These are phyloP conservation scores for Ophiostoma himal-ulmi DNA, from an alignment of 2,329 filamentous ascomycete species.

Conservation along the genomic window DNA sequence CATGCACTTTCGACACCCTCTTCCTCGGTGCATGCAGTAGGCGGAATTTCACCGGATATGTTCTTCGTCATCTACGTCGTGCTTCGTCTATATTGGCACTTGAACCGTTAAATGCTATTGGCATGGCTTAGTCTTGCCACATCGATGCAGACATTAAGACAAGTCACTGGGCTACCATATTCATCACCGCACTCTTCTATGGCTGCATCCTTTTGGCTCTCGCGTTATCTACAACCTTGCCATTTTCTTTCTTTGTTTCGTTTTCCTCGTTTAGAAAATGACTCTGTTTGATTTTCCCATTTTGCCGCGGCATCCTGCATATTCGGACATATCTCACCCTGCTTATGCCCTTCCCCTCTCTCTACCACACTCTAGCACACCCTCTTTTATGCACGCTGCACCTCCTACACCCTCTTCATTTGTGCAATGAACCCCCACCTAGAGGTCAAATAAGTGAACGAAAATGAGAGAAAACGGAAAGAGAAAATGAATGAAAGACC, in stretches of 20 bases:
- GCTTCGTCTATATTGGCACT: neutral
- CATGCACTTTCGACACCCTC: neutral
- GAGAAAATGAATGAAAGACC: neutral
- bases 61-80: neutral
- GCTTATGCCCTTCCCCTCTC: neutral
- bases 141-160: neutral
- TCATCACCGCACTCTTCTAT: too few relatives aligned
- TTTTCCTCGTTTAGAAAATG: too few relatives aligned
- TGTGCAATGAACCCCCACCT: neutral
- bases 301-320: neutral
- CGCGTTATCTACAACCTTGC: neutral
- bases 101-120: neutral
- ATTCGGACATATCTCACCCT: neutral
- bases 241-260: neutral
- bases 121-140: neutral
- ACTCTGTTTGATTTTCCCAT: neutral
- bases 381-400: slow-evolving; percentile 1
- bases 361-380: neutral
- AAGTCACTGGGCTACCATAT: neutral
- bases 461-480: too few relatives aligned
- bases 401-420: neutral
- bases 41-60: neutral
- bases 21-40: neutral
- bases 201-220: too few relatives aligned
- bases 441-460: neutral